phyloP scores from a whole-genome alignment of 1,284 basidiomycete species.

The Puccinia polysora region DNA sequence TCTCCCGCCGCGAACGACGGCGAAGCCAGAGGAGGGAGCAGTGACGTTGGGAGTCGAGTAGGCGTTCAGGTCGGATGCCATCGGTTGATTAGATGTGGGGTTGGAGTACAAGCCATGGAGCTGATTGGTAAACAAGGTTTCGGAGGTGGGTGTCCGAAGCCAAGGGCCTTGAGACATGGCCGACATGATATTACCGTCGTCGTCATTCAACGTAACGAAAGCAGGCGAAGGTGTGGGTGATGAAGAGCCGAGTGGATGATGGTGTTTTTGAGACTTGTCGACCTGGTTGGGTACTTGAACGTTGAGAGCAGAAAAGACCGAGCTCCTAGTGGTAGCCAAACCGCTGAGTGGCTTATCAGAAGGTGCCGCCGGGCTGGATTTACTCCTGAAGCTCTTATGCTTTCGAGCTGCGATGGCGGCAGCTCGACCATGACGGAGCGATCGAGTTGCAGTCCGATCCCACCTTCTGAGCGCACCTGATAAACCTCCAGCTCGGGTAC shows the following conservation, averaged over 20 bases:
- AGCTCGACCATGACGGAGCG: constrained; percentile 23
- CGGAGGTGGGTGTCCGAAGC: constrained; percentile 2
- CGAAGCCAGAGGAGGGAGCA: constrained; percentile 50
- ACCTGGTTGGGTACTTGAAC: background rate
- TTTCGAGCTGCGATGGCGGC: constrained; percentile 25
- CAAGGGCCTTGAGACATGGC: constrained; percentile 43
- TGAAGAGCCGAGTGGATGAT: too few species aligned
- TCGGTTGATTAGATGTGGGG: background rate
- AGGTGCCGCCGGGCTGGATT: background rate
- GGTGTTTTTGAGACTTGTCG: background rate
- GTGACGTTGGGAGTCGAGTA: background rate
- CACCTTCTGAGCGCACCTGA: constrained; percentile 23
- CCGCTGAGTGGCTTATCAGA: background rate
- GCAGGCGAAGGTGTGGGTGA: background rate
- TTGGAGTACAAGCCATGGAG: background rate
- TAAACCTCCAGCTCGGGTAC: constrained; percentile 26
- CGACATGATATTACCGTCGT: constrained; percentile 41
- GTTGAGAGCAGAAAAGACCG: constrained; percentile 7
- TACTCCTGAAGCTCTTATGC: background rate
- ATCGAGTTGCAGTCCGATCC: constrained; percentile 23
- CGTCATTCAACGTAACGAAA: constrained; percentile 29
- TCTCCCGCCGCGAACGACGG: constrained; percentile 52
- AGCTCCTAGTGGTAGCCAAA: background rate
- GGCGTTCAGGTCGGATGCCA: background rate
- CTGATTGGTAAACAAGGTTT: constrained; percentile 6